These are phyloP conservation scores for Fistulinella prunicolor DNA, from an alignment of 768 basidiomycete genomes.

Conservation along the genomic window DNA sequence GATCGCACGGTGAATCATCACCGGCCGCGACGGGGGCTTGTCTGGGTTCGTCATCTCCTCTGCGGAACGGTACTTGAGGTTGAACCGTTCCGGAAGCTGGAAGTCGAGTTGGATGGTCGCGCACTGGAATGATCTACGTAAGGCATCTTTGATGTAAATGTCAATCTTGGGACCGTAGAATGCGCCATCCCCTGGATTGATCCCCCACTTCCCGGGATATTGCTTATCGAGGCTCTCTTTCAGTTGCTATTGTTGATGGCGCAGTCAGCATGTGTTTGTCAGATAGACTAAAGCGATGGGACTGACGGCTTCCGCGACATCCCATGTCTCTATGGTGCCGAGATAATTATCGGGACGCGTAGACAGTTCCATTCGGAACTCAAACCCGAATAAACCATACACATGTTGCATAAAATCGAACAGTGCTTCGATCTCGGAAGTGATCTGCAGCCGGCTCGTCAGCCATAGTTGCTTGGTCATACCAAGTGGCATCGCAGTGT, in stretches of 20 bases:
- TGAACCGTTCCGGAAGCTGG: constrained; percentile 95
- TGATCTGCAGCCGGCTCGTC: constrained; percentile 54
- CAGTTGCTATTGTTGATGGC: constrained; percentile 59
- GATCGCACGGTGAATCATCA: constrained; percentile 98
- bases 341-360: constrained; percentile 95
- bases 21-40: constrained; percentile 69
- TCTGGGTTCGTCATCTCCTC: constrained; percentile 54
- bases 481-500: not conserved
- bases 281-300: not conserved
- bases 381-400: constrained; percentile 93
- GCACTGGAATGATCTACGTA: constrained; percentile 93
- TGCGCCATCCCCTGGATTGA: constrained; percentile 96
- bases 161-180: constrained; percentile 99
- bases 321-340: constrained; percentile 87
- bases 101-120: constrained; percentile 99
- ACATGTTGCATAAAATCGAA: constrained; percentile 96
- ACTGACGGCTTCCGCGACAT: constrained; percentile 76
- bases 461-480: not conserved
- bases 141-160: constrained; percentile 91
- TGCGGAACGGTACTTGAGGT: constrained; percentile 84
- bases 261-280: constrained; percentile 2
- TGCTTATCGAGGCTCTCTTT: constrained; percentile 77
- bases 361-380: constrained; percentile 90
- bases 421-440: constrained; percentile 76
- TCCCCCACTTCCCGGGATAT: constrained; percentile 85